phyloP scores from a whole-genome alignment of 2,329 filamentous ascomycete genomes.

The Aspergillus sp. region DNA sequence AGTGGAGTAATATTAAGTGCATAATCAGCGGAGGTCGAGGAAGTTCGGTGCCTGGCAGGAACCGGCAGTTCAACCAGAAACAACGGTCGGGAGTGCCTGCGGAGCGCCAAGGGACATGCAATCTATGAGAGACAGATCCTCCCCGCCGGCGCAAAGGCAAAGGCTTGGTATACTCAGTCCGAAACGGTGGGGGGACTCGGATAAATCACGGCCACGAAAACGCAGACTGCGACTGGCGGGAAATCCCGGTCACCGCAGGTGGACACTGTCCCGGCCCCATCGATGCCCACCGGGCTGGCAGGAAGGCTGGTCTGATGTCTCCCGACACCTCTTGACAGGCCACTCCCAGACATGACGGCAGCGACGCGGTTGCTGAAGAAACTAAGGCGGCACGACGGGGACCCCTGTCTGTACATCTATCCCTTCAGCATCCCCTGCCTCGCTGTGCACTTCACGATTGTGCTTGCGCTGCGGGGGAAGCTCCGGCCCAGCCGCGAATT shows the following conservation, averaged over 20 bases:
- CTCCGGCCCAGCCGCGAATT: conserved; percentile 6
- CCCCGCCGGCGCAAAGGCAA: background rate
- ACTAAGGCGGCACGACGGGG: background rate
- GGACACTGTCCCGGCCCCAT: background rate
- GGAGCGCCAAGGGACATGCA: background rate
- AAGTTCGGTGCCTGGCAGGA: too few relatives aligned
- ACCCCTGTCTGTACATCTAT: conserved; percentile 11
- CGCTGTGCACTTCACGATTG: conserved; percentile 12
- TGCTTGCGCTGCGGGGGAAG: conserved; percentile 10
- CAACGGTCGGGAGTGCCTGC: too few relatives aligned
- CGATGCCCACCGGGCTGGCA: background rate
- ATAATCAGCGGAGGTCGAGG: background rate
- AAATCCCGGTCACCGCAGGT: background rate
- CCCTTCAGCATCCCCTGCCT: conserved; percentile 11
- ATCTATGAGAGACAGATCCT: background rate
- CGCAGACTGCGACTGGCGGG: background rate
- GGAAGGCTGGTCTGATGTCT: background rate
- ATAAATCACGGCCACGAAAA: background rate
- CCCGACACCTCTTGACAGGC: background rate
- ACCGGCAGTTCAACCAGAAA: too few relatives aligned
- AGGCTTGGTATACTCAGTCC: background rate
- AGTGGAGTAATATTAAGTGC: too few relatives aligned
- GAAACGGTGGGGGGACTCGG: background rate
- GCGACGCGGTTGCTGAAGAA: background rate
- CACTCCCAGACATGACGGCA: background rate